Base-by-base conservation (phyloP, 2,329 filamentous ascomycete genomes). In the Ceratocystis colombiana region DNA sequence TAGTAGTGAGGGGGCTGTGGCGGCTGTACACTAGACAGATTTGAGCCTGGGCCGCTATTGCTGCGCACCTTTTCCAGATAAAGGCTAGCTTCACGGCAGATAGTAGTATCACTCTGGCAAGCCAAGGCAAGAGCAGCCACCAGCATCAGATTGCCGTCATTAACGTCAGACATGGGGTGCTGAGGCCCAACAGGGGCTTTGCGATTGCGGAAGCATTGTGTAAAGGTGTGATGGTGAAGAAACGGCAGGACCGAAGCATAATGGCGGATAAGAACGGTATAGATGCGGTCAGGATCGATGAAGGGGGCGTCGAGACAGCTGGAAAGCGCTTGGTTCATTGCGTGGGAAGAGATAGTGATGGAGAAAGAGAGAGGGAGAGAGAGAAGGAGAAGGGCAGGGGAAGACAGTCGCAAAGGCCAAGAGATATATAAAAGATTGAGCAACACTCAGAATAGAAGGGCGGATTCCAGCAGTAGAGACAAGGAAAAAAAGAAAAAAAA, bases 51-150 rank as follows among this genome's bases (percentile, higher is more conserved):
- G 53, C 46, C 46, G 46, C 10, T 57, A 28, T 57, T 7, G 10
- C 12, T 22, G 53, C 25, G 53, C 6, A n/a, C 25, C 5, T 37
- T 10, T 7, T 33, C 45, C 25, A 64, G 28, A n/a, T 50, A 25
- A 12, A 20, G 30, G 55, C 17, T 41, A 17, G 57, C 57, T 7
- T n/a, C 28, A 41, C 12, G 45, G 17, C 44, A 50, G 22, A 62
- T n/a, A 7, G n/a, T 20, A 12, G 20, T 8, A 22, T 66, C 64
- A 30, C 44, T 62, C 5, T 62, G 41, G 55, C 64, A 66, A 17
- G 64, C 64, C 10, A 66, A n/a, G 25, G 44, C 45, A 17, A 50
- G 44, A 7, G 57, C 45, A 44, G 57, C 64, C 8, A 66, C 55
- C 28, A 66, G 41, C 28, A 61, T 33, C 12, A 66, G 5, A 10